These are phyloP conservation scores for Sporothrix phasma DNA, from an alignment of 2,329 filamentous ascomycete species.

Conservation along the genomic window DNA sequence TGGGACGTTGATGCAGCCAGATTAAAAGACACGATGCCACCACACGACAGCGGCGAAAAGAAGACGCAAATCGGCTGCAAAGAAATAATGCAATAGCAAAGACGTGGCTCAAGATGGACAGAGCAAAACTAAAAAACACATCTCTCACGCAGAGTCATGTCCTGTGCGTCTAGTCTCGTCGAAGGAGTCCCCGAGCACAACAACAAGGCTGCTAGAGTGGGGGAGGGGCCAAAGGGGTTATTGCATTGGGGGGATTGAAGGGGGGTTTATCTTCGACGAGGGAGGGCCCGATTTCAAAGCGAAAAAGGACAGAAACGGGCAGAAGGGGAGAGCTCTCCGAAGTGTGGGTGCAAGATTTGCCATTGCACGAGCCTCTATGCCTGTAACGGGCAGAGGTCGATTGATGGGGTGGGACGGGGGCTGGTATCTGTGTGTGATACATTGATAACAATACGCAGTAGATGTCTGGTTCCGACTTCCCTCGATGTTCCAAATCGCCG, in stretches of 20 bases:
- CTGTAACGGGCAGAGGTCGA: background rate
- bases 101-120: background rate
- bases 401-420: background rate
- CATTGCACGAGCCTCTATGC: background rate
- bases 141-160: slow-evolving; percentile 11
- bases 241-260: background rate
- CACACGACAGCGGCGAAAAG: background rate
- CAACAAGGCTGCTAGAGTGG: slow-evolving; percentile 17
- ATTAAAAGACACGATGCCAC: background rate
- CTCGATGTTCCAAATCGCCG: slow-evolving; percentile 54
- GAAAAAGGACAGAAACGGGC: background rate
- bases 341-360: background rate
- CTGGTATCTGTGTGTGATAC: no score
- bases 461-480: slow-evolving; percentile 35
- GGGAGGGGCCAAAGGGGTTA: slow-evolving; percentile 3
- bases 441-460: no score
- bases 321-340: background rate
- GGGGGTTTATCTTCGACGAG: background rate
- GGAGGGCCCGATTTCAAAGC: background rate
- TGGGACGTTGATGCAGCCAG: background rate
- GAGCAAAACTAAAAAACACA: background rate
- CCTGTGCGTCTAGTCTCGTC: background rate
- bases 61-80: background rate
- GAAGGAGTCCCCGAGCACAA: background rate
- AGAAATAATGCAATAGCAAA: background rate